Conservation (phyloP, 352 stramenopile genomes). For the Phytophthora pini region DNA sequence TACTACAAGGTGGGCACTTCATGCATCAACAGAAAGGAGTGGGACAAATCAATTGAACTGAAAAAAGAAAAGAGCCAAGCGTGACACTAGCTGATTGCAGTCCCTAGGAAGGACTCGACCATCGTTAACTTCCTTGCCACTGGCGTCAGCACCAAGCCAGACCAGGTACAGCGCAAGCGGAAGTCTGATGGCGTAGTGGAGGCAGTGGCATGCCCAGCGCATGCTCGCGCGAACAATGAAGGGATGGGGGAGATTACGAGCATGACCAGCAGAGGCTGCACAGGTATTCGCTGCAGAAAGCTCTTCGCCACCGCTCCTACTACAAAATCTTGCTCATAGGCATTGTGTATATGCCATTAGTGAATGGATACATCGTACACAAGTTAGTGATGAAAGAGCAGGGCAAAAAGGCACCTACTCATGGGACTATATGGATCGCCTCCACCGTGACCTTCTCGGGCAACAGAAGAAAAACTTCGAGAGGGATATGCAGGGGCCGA, state of each 20-base stretch:
- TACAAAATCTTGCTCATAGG: constrained; percentile 34
- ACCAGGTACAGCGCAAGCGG: background rate
- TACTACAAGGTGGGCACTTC: background rate
- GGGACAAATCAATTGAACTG: too few relatives aligned
- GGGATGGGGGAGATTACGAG: constrained; percentile 6
- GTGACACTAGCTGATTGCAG: too few relatives aligned
- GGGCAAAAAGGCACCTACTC: constrained; percentile 4
- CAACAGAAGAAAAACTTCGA: constrained; percentile 15
- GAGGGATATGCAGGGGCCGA: constrained; percentile 16
- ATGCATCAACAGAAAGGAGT: too few relatives aligned
- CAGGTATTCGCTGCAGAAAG: constrained; percentile 26
- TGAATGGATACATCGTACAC: constrained; percentile 35
- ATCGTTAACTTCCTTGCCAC: constrained; percentile 5
- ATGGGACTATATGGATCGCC: constrained; percentile 13
- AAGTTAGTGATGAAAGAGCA: constrained; percentile 10
- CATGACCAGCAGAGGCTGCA: constrained; percentile 23
- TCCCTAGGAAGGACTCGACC: background rate
- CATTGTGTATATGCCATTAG: constrained; percentile 31
- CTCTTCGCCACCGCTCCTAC: constrained; percentile 18
- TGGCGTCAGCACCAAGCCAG: constrained; percentile 5
- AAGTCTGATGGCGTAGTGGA: background rate
- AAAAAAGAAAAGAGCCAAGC: too few relatives aligned
- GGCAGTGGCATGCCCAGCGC: background rate
- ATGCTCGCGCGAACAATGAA: constrained; percentile 8
- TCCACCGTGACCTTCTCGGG: constrained; percentile 19